phyloP scores from a whole-genome alignment of 345 rosid species.

The Carallia brachiata region DNA sequence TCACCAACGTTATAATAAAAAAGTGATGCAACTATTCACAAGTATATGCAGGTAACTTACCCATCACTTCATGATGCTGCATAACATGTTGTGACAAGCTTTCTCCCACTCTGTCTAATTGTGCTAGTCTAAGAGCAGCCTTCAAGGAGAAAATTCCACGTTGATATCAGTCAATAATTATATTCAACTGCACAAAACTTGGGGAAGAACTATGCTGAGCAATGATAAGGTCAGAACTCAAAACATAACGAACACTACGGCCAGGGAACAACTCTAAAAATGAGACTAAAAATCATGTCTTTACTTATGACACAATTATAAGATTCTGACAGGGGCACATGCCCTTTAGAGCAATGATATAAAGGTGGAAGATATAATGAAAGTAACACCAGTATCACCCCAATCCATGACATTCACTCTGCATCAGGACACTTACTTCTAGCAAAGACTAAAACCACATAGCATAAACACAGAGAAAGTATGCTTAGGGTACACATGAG shows the following conservation, averaged over 20 bases:
- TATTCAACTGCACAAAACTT: constrained; percentile 4
- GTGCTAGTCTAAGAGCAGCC: constrained; percentile 88
- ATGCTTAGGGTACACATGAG: too few species aligned
- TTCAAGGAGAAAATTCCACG: constrained; percentile 30
- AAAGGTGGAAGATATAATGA: too few species aligned
- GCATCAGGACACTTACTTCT: too few species aligned
- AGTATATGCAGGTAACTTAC: constrained; percentile 38
- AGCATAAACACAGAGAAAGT: too few species aligned
- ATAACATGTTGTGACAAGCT: constrained; percentile 73
- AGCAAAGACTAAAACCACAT: too few species aligned
- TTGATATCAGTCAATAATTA: constrained; percentile 5
- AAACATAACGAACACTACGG: neutral
- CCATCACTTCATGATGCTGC: constrained; percentile 99
- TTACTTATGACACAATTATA: neutral
- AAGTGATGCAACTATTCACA: neutral
- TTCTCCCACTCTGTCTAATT: constrained; percentile 85
- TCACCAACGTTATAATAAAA: neutral
- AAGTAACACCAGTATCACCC: too few species aligned
- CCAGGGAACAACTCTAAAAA: neutral
- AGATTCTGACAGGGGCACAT: neutral
- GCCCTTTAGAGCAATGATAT: too few species aligned
- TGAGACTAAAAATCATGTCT: neutral
- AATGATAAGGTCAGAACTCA: neutral
- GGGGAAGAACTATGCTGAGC: constrained; percentile 1
- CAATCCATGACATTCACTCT: too few species aligned